A percentile compares a stretch with the other conserved stretches of the same genome.
phyloP scores from a whole-genome alignment of 169 alveolate species.

The Cryptosporidium meleagridis region DNA sequence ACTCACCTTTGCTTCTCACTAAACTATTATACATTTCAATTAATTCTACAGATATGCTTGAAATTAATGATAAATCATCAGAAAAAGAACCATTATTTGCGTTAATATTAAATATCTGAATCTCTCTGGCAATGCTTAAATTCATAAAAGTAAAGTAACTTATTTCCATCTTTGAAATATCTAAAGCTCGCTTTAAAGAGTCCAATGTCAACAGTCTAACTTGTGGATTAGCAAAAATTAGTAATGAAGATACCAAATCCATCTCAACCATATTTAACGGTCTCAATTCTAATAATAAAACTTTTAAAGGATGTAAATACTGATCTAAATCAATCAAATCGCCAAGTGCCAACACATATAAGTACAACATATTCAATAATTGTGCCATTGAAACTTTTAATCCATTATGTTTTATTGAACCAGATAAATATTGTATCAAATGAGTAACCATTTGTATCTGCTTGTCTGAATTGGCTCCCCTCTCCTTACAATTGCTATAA shows the following conservation, averaged over 20 bases:
- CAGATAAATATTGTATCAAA: constrained; percentile 21
- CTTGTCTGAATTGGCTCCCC: background rate
- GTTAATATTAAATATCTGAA: background rate
- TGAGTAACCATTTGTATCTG: constrained; percentile 19
- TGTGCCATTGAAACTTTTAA: constrained; percentile 1
- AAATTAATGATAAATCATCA: constrained; percentile 12
- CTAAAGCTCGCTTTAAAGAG: background rate
- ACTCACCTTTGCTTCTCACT: background rate
- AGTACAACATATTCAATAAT: constrained; percentile 25
- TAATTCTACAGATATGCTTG: background rate
- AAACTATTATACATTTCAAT: background rate
- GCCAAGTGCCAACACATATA: constrained; percentile 47
- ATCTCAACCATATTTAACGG: background rate
- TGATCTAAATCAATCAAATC: constrained; percentile 21
- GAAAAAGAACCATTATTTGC: background rate
- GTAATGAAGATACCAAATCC: constrained; percentile 51
- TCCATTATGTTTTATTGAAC: background rate
- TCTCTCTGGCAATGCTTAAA: constrained; percentile 23
- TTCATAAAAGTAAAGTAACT: constrained; percentile 9
- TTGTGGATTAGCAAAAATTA: constrained; percentile 32
- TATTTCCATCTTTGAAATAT: background rate
- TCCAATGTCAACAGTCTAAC: constrained; percentile 16
- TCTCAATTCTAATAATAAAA: background rate
- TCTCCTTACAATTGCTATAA: constrained; percentile 11
- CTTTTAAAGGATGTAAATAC: constrained; percentile 24